Evolutionary conservation across 2,329 filamentous ascomycete species (phyloP), one percentile per base, ranked within the genome.

Genomic region (Apiospora hydei): DNA sequence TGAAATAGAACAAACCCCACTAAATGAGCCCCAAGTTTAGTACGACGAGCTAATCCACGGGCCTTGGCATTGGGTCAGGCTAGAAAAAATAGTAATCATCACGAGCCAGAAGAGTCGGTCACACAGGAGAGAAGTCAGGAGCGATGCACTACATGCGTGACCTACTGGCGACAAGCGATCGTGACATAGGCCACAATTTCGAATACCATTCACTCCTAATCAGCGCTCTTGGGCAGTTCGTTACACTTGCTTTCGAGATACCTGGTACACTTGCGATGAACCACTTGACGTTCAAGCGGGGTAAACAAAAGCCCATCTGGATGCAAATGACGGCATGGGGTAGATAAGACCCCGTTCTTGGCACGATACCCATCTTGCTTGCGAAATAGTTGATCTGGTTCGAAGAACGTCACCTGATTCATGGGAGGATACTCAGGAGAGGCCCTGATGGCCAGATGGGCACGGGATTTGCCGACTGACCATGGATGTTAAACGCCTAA

Each of bases 241-340:
- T 57, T 34, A 18, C 26, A 13, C 34, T 61, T 61, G 26, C n/a
- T 61, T 57, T n/a, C 18, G 18, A 21, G 57, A 18, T n/a, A 10
- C 34, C 13, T 34, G 18, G n/a, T 41, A 41, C 26, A 21, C 51
- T 57, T 57, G 51, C 30, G 13, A 34, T 34, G 53, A 61, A 61
- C 53, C 30, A 61, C 30, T 41, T n/a, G 57, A 64, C 57, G 57
- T 64, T 34, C 57, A 41, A 64, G 57, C 57, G 57, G 57, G 57
- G 57, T 41, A 64, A n/a, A 41, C 34, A 41, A 41, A 41, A 14
- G 57, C 11, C 21, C 18, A 41, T 13, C 30, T 13, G 24, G n/a
- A 14, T 24, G 34, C 41, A 8, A n/a, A 41, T 64, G 57, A 41
- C 34, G 21, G 34, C 7, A 64, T 64, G 57, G 57, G 57, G 57